Conservation (phyloP, 306 rosid species). For the Cucurbita maxima region DNA sequence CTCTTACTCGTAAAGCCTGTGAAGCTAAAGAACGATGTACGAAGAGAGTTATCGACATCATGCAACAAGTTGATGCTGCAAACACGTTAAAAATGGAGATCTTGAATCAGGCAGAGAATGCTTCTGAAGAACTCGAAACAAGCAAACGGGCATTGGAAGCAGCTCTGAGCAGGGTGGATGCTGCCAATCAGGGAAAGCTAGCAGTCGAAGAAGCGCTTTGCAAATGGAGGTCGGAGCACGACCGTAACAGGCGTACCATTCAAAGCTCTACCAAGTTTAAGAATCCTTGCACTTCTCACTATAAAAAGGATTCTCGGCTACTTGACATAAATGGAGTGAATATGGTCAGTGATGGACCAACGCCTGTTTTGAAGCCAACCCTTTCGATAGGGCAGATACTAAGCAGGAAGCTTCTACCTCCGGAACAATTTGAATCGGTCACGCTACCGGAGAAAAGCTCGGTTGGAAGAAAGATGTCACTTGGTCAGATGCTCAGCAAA, state of each 20-base stretch:
- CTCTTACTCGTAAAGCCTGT: constrained; percentile 39
- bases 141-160: constrained; percentile 64
- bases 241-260: constrained; percentile 40
- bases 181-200: constrained; percentile 65
- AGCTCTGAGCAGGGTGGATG: constrained; percentile 73
- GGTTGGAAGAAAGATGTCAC: constrained; percentile 52
- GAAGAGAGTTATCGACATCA: constrained; percentile 49
- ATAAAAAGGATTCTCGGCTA: constrained; percentile 30
- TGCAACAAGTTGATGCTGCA: constrained; percentile 62
- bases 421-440: constrained; percentile 39
- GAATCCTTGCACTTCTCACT: constrained; percentile 36
- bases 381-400: constrained; percentile 78
- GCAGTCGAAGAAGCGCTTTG: constrained; percentile 75
- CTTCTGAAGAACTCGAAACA: constrained; percentile 58
- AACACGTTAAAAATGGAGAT: constrained; percentile 44
- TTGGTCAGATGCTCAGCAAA: constrained; percentile 79
- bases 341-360: constrained; percentile 27
- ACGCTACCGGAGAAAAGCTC: constrained; percentile 21
- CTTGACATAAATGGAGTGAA: constrained; percentile 38
- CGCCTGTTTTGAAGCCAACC: constrained; percentile 44
- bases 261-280: constrained; percentile 47
- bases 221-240: constrained; percentile 60
- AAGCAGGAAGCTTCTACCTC: constrained; percentile 61
- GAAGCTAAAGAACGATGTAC: constrained; percentile 53
- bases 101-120: constrained; percentile 60